Base-by-base conservation (phyloP, 2,329 filamentous ascomycete genomes). In the Colletotrichum siamense region DNA sequence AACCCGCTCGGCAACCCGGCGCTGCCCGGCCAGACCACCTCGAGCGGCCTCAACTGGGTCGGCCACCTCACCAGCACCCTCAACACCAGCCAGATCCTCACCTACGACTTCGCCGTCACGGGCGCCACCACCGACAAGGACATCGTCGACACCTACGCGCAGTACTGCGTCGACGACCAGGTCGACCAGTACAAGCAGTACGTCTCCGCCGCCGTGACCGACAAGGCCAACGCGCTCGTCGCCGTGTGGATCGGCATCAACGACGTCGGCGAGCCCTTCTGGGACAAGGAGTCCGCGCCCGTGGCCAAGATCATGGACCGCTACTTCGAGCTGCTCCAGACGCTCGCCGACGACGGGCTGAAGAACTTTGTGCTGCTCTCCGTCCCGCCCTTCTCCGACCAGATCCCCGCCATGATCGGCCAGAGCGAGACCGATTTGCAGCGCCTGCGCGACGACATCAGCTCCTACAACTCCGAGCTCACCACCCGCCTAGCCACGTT, bases 1-100 rank as follows among this genome's bases (percentile, higher is more conserved):
- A 91, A 92, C 79, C 91, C 92, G 1, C 84, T 94, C 77, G 92
- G 92, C 13, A 94, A 94, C 82, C 92, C 92, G 1, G 63, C 84
- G 2, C 89, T 89, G 63, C 88, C 88, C 0, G 86, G 88, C 18
- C 87, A 82, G 76, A 89, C 89, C 7, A 85, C 86, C 22, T 82
- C 83, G 32, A 86, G 86, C 49, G 89, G 88, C 6, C 78, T 85
- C 52, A 90, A 89, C 81, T 90, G 87, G 88, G 84, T 89, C 24
- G 88, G 85, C 69, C 86, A 87, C 72, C 81, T 89, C 8, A 84
- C 85, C 1, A 85, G 84, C 10, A 79, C 83, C 52, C 83, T 86
- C 80, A 89, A 89, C 79, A 78, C 81, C 1, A 86, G 86, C 0
- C 79, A 83, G 0, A 78, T 89, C 5, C 83, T 88, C 16, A 84